Percentiles rank a stretch among this genome's conserved stretches.
Evolutionary conservation across 2,329 filamentous ascomycete species (phyloP).

Genomic region (Nothopassalora personata): DNA sequence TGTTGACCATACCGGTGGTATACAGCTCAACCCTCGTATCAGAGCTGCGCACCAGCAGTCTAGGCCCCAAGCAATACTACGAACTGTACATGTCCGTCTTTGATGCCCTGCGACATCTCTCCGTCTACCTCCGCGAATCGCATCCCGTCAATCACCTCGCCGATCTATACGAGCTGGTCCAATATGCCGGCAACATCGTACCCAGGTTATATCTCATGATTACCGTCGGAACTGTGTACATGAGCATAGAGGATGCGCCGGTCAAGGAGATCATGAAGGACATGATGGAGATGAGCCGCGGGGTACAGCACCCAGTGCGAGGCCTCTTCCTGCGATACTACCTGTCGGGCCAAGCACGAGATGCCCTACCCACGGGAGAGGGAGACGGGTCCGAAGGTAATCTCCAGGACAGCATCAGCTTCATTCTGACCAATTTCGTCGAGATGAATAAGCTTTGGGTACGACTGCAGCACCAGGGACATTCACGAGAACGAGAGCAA

Average conservation of each 20-base stretch:
- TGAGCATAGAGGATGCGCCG: conserved; percentile 95
- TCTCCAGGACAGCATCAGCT: conserved; percentile 94
- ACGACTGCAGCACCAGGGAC: conserved; percentile 91
- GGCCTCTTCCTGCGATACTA: conserved; percentile 96
- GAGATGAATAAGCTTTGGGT: conserved; percentile 99
- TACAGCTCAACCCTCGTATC: conserved; percentile 90
- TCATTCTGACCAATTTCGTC: conserved; percentile 96
- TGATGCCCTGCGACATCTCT: conserved; percentile 92
- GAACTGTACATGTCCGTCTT: conserved; percentile 99
- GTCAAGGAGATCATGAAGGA: conserved; percentile 99
- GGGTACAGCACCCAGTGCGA: conserved; percentile 92
- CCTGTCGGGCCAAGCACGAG: conserved; percentile 87
- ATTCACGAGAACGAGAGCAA: conserved; percentile 89
- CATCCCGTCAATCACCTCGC: conserved; percentile 97
- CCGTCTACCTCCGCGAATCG: conserved; percentile 92
- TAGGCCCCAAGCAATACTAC: conserved; percentile 99
- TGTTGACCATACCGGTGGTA: conserved; percentile 17
- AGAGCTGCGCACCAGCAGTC: conserved; percentile 92
- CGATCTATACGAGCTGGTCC: conserved; percentile 94
- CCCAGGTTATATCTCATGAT: conserved; percentile 98
- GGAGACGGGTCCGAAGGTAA: conserved; percentile 93
- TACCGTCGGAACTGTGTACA: conserved; percentile 97
- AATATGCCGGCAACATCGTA: conserved; percentile 97
- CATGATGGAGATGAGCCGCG: conserved; percentile 99
- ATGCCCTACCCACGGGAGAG: conserved; percentile 73